Percentiles rank a stretch among this genome's conserved stretches.
phyloP scores from a whole-genome alignment of 495 filamentous ascomycete genomes.

The Penicillium soppii region DNA sequence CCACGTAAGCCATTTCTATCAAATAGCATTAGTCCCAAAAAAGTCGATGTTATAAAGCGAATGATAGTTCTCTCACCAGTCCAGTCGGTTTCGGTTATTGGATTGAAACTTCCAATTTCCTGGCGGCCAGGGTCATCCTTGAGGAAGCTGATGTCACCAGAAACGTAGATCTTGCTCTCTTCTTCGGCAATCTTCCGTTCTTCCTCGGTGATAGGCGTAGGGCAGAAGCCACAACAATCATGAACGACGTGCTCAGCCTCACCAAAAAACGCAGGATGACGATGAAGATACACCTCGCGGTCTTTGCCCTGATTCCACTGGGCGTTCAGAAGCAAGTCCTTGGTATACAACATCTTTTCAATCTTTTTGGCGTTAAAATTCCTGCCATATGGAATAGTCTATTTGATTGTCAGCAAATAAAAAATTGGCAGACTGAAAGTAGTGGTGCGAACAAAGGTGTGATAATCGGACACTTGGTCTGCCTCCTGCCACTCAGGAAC shows the following conservation, averaged over 20 bases:
- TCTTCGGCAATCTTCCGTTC: conserved; percentile 66
- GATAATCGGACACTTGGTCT: conserved; percentile 72
- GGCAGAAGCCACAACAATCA: conserved; percentile 80
- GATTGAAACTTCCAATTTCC: conserved; percentile 70
- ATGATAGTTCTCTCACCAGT: conserved; percentile 55
- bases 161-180: conserved; percentile 71
- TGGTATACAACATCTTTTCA: conserved; percentile 74
- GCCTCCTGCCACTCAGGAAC: conserved; percentile 76
- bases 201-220: conserved; percentile 63
- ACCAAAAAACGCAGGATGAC: conserved; percentile 76
- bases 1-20: conserved; percentile 66
- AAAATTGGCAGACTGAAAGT: neutral
- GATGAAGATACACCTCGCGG: conserved; percentile 69
- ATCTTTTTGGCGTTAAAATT: conserved; percentile 70
- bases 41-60: neutral
- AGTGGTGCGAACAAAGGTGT: conserved; percentile 56
- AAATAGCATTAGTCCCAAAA: neutral
- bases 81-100: conserved; percentile 78
- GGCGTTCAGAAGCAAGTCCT: conserved; percentile 79
- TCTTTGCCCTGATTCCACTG: conserved; percentile 79
- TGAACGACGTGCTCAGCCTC: conserved; percentile 63
- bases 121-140: conserved; percentile 79
- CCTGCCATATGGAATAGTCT: conserved; percentile 70
- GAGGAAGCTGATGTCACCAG: conserved; percentile 67
- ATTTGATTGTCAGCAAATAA: neutral